Percentiles rank a stretch among this genome's conserved stretches.
Evolutionary conservation across 2,329 filamentous ascomycete species (phyloP).

Genomic region (Chaetomium strumarium): DNA sequence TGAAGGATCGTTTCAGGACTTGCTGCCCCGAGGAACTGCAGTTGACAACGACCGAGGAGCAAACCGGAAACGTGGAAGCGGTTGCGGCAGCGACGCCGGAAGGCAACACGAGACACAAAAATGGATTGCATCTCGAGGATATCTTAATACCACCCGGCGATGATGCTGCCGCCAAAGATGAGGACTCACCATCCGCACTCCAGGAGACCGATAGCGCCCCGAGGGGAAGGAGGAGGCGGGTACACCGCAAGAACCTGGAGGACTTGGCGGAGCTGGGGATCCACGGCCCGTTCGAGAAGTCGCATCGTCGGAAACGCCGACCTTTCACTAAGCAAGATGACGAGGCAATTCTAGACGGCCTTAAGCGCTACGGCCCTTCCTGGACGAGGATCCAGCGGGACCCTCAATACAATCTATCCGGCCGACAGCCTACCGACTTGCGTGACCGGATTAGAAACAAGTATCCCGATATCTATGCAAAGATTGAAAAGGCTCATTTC

Average conservation of each 20-base stretch:
- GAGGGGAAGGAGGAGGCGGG: slow-evolving; percentile 33
- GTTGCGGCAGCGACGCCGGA: slow-evolving; percentile 20
- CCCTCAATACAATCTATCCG: slow-evolving; percentile 50
- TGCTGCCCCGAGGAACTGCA: slow-evolving; percentile 59
- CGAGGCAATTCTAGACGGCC: slow-evolving; percentile 54
- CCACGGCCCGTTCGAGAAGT: slow-evolving; percentile 56
- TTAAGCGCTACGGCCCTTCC: slow-evolving; percentile 54
- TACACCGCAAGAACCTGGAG: slow-evolving; percentile 39
- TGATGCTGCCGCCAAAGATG: slow-evolving; percentile 21
- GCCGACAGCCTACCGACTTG: slow-evolving; percentile 56
- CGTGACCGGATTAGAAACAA: slow-evolving; percentile 60
- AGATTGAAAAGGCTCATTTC: slow-evolving; percentile 50
- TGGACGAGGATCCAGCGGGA: slow-evolving; percentile 63
- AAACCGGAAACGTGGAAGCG: slow-evolving; percentile 12
- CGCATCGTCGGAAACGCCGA: slow-evolving; percentile 52
- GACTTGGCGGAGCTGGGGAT: slow-evolving; percentile 50
- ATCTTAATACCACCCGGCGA: slow-evolving; percentile 47
- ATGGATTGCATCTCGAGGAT: slow-evolving; percentile 49
- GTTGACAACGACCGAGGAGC: slow-evolving; percentile 32
- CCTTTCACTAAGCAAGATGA: slow-evolving; percentile 60
- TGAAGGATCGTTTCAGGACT: slow-evolving; percentile 62
- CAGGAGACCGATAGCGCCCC: slow-evolving; percentile 22
- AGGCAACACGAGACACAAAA: slow-evolving; percentile 37
- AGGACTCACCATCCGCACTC: slow-evolving; percentile 10
- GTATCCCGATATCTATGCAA: slow-evolving; percentile 52